Percentiles rank a stretch among this genome's conserved stretches.
Conservation (phyloP, 768 basidiomycete genomes). For the Mycena vitilis region DNA sequence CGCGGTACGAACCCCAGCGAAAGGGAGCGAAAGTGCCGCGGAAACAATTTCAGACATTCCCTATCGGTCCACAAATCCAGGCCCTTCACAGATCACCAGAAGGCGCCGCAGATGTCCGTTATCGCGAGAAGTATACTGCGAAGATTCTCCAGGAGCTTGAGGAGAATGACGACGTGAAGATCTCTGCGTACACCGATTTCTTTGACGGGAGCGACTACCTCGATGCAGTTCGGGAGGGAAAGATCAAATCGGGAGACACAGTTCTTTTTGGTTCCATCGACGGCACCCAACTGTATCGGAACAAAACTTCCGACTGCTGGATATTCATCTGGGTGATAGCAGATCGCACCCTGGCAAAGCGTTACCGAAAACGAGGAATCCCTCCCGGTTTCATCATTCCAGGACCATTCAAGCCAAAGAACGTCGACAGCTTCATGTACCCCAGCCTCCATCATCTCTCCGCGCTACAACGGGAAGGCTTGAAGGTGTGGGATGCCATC, state of each 20-base stretch:
- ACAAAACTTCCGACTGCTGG: slow-evolving; percentile 34
- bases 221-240: neutral
- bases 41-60: slow-evolving; percentile 45
- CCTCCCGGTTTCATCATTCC: slow-evolving; percentile 33
- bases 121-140: neutral
- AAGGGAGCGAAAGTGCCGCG: too few relatives aligned
- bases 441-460: slow-evolving; percentile 37
- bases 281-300: slow-evolving; percentile 42
- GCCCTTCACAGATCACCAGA: slow-evolving; percentile 37
- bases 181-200: slow-evolving; percentile 39
- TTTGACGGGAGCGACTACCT: slow-evolving; percentile 46
- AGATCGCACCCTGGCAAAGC: neutral
- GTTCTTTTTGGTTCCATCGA: slow-evolving; percentile 24
- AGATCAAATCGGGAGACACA: too few relatives aligned
- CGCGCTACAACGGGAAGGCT: slow-evolving; percentile 29
- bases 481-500: neutral
- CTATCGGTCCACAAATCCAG: slow-evolving; percentile 50
- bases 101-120: slow-evolving; percentile 34
- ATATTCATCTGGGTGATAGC: slow-evolving; percentile 46
- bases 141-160: neutral
- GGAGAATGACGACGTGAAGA: neutral
- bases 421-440: slow-evolving; percentile 39
- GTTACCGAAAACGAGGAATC: slow-evolving; percentile 17
- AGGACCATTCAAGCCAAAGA: slow-evolving; percentile 39
- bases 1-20: slow-evolving; percentile 36